Evolutionary conservation across 345 rosid species (phyloP).

Genomic region (Eucalyptus rudis): DNA sequence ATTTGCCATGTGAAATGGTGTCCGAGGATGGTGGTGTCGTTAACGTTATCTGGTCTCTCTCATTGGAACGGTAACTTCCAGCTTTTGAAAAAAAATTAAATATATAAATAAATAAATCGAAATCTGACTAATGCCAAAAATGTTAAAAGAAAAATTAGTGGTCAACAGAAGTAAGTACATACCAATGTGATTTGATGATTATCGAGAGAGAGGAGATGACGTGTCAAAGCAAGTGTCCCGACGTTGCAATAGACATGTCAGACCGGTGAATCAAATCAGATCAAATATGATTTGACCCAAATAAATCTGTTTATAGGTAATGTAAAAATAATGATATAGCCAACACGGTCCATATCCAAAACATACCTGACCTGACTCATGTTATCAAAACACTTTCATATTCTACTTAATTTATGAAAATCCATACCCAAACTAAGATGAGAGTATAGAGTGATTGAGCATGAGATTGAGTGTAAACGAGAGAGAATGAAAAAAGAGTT

Average conservation of each 20-base stretch:
- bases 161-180: background rate
- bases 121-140: background rate
- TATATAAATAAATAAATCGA: background rate
- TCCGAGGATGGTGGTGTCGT: background rate
- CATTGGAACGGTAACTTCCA: background rate
- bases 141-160: background rate
- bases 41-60: background rate
- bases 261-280: fast-evolving
- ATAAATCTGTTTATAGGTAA: too few species aligned
- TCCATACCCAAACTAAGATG: fast-evolving
- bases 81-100: background rate
- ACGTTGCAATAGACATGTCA: background rate
- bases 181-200: background rate
- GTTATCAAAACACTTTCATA: too few species aligned
- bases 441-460: too few species aligned
- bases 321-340: too few species aligned
- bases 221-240: background rate
- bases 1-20: background rate
- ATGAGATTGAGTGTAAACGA: fast-evolving
- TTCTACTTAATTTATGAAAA: background rate
- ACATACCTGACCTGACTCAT: fast-evolving
- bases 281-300: background rate
- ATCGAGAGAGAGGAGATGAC: background rate
- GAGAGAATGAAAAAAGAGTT: background rate
- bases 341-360: too few species aligned